phyloP scores from a whole-genome alignment of 2,329 filamentous ascomycete species.

The Talaromyces sp. region DNA sequence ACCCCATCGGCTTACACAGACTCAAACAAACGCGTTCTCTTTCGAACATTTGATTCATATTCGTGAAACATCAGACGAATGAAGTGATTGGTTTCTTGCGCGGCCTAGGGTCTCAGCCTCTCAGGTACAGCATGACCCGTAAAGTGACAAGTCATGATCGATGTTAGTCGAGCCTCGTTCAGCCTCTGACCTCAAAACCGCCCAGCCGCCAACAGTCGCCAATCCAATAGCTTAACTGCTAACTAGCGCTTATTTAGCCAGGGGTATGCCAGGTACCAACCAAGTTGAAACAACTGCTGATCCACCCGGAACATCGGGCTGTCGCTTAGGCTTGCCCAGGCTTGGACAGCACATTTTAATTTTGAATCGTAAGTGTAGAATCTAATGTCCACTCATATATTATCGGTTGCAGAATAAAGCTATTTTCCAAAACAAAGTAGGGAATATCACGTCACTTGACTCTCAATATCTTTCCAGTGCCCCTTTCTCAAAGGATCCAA shows the following conservation, averaged over 20 bases:
- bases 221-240: background rate
- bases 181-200: background rate
- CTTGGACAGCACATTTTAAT: background rate
- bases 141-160: background rate
- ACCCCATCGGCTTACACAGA: background rate
- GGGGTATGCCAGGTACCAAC: background rate
- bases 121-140: background rate
- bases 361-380: background rate
- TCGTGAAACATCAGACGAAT: background rate
- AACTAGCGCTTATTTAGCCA: background rate
- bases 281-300: background rate
- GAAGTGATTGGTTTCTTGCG: background rate
- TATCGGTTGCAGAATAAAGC: background rate
- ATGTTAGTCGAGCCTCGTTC: background rate
- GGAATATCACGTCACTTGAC: slow-evolving; percentile 14
- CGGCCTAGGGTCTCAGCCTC: background rate
- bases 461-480: slow-evolving; percentile 68
- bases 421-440: background rate
- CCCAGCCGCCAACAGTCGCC: background rate
- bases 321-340: background rate
- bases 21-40: background rate
- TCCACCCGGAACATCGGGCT: background rate
- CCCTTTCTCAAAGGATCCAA: slow-evolving; percentile 70
- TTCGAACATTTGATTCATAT: background rate
- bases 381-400: no score